These are phyloP conservation scores for Hypoxylon sp. DNA, from an alignment of 2,329 filamentous ascomycete genomes.

Conservation along the genomic window DNA sequence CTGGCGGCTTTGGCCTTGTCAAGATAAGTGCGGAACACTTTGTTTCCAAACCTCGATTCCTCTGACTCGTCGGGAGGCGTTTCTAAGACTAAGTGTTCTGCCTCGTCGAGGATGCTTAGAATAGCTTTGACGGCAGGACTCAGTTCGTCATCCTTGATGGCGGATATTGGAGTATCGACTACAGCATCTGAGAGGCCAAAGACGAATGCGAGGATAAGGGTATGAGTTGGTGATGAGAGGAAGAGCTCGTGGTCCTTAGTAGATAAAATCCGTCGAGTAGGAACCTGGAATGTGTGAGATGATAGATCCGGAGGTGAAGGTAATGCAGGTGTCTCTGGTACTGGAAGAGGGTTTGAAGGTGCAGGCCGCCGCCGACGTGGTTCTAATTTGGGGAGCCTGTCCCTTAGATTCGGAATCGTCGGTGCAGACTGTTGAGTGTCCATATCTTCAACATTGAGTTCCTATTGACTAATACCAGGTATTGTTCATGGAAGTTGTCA, in stretches of 20 bases:
- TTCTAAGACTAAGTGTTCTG: slow-evolving; percentile 73
- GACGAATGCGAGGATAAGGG: slow-evolving; percentile 84
- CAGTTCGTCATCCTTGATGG: slow-evolving; percentile 67
- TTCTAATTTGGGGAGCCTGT: slow-evolving; percentile 75
- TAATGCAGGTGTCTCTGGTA: slow-evolving; percentile 81
- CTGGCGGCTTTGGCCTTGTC: slow-evolving; percentile 73
- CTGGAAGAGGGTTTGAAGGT: slow-evolving; percentile 69
- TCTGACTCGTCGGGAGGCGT: slow-evolving; percentile 87
- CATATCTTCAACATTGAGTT: slow-evolving; percentile 39
- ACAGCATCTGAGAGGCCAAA: slow-evolving; percentile 89
- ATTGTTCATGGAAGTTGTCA: slow-evolving; percentile 11
- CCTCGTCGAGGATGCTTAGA: slow-evolving; percentile 76
- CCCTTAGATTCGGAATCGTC: slow-evolving; percentile 64
- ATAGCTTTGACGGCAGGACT: slow-evolving; percentile 73
- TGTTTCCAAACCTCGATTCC: slow-evolving; percentile 94
- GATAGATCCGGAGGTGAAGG: slow-evolving; percentile 74
- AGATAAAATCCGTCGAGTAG: slow-evolving; percentile 85
- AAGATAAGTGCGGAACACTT: slow-evolving; percentile 86
- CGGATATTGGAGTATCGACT: slow-evolving; percentile 75
- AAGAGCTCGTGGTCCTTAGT: slow-evolving; percentile 85
- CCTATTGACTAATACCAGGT: not conserved
- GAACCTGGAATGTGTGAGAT: slow-evolving; percentile 72
- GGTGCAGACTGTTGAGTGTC: slow-evolving; percentile 43
- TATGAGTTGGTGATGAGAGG: slow-evolving; percentile 79
- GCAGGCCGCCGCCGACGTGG: slow-evolving; percentile 69